These are phyloP conservation scores for Ambispora gerdemannii DNA, from an alignment of 192 early-diverging fungal genomes.

Conservation along the genomic window DNA sequence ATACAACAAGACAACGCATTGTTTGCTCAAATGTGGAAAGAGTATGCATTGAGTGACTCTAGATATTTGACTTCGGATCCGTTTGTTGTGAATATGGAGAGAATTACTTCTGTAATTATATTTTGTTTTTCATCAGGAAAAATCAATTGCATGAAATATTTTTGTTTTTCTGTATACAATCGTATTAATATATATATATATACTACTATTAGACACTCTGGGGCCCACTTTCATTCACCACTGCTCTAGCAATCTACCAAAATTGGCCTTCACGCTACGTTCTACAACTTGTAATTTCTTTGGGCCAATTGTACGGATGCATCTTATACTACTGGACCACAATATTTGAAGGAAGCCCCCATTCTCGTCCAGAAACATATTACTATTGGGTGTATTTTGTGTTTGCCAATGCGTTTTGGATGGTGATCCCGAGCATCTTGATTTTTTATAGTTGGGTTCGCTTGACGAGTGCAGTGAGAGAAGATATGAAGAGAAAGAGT, in stretches of 20 bases:
- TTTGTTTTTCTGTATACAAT: no score
- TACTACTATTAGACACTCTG: slow-evolving; percentile 38
- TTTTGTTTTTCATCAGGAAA: neutral
- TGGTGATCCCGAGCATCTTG: slow-evolving; percentile 61
- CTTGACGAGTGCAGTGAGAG: neutral
- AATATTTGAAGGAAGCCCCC: slow-evolving; percentile 60
- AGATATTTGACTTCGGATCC: slow-evolving; percentile 82
- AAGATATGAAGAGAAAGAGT: slow-evolving; percentile 15
- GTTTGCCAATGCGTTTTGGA: slow-evolving; percentile 80
- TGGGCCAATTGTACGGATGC: slow-evolving; percentile 79
- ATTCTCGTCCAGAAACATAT: slow-evolving; percentile 68
- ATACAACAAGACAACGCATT: slow-evolving; percentile 65
- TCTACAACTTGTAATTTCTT: slow-evolving; percentile 56
- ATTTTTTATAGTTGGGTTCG: slow-evolving; percentile 31
- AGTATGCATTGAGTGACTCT: slow-evolving; percentile 86
- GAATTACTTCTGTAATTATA: slow-evolving; percentile 77
- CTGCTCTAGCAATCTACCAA: slow-evolving; percentile 52
- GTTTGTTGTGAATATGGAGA: slow-evolving; percentile 83
- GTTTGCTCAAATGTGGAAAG: slow-evolving; percentile 83
- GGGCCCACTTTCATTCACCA: slow-evolving; percentile 60
- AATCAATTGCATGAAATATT: no score
- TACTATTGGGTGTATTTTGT: slow-evolving; percentile 94
- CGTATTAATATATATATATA: no score
- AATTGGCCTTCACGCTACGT: slow-evolving; percentile 55
- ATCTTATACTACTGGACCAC: slow-evolving; percentile 79